Conservation (phyloP, 2,329 filamentous ascomycete species). For the Fusarium clavum region DNA sequence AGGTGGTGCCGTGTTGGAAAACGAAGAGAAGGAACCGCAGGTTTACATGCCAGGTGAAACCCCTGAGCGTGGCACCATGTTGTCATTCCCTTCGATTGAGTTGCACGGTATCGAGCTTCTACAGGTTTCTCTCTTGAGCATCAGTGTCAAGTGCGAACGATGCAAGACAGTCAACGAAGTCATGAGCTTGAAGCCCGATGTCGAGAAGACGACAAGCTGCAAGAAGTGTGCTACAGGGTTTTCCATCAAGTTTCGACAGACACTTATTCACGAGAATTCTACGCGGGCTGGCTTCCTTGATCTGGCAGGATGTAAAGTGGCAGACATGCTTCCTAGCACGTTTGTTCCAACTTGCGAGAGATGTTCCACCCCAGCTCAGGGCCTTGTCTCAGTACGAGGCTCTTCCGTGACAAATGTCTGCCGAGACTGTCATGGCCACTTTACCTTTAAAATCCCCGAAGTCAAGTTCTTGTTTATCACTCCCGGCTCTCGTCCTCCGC, state of each 20-base stretch:
- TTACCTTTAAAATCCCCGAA: constrained; percentile 82
- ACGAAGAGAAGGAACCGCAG: constrained; percentile 44
- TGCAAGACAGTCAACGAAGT: constrained; percentile 81
- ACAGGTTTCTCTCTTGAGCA: constrained; percentile 72
- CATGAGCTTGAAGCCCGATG: constrained; percentile 69
- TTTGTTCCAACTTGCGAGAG: constrained; percentile 82
- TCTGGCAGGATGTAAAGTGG: constrained; percentile 76
- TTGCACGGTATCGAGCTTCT: constrained; percentile 82
- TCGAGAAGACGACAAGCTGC: constrained; percentile 65
- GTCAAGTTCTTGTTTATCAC: constrained; percentile 82
- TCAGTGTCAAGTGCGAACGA: constrained; percentile 81
- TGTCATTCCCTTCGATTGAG: constrained; percentile 83
- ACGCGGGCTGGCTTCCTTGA: constrained; percentile 84
- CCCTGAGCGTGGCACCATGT: constrained; percentile 76
- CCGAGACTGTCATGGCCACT: constrained; percentile 81
- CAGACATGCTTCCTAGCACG: constrained; percentile 81
- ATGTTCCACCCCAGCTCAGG: constrained; percentile 77
- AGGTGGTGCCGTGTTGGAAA: constrained; percentile 56
- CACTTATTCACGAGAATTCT: constrained; percentile 79
- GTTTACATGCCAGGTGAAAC: constrained; percentile 40
- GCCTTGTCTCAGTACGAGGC: constrained; percentile 78
- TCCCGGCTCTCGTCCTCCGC: constrained; percentile 59
- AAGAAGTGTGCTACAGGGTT: constrained; percentile 68
- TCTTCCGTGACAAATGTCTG: constrained; percentile 80
- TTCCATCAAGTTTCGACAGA: constrained; percentile 68